A percentile compares a stretch with the other conserved stretches of the same genome.
Conservation (phyloP, 1,284 basidiomycete genomes). For the Schizophyllum amplum region DNA sequence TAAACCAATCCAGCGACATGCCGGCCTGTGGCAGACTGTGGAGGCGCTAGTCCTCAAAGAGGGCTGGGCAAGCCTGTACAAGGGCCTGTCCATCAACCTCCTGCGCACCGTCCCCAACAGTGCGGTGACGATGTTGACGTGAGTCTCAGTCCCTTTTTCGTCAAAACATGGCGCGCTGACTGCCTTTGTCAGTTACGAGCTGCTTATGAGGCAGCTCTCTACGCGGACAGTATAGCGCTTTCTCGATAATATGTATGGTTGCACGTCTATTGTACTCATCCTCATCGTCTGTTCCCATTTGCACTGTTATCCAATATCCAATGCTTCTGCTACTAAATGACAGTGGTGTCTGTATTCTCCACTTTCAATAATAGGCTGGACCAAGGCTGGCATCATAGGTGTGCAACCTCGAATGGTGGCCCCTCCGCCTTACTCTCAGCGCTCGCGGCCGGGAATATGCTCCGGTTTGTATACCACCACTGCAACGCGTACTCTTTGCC, state of each 20-base stretch:
- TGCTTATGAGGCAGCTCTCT: constrained; percentile 57
- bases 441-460: constrained; percentile 2
- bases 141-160: constrained; percentile 29
- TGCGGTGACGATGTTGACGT: constrained; percentile 93
- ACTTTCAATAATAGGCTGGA: too few species aligned
- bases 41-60: constrained; percentile 69
- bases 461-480: constrained; percentile 53
- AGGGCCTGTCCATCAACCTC: constrained; percentile 85
- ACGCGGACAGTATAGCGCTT: constrained; percentile 16
- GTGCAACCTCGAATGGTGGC: too few species aligned
- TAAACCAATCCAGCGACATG: constrained; percentile 34
- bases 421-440: too few species aligned
- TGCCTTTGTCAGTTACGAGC: constrained; percentile 42
- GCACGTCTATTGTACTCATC: not conserved
- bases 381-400: too few species aligned
- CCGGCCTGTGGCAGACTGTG: constrained; percentile 68
- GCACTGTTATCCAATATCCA: not conserved
- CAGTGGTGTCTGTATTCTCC: too few species aligned
- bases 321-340: too few species aligned
- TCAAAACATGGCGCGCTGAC: constrained; percentile 3
- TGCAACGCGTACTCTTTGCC: constrained; percentile 55
- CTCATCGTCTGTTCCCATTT: not conserved
- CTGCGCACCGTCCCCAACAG: constrained; percentile 90
- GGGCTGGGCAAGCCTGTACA: constrained; percentile 83
- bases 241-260: not conserved